phyloP scores from a whole-genome alignment of 2,329 filamentous ascomycete genomes.

The Arthrobotrys pseudoclavata region DNA sequence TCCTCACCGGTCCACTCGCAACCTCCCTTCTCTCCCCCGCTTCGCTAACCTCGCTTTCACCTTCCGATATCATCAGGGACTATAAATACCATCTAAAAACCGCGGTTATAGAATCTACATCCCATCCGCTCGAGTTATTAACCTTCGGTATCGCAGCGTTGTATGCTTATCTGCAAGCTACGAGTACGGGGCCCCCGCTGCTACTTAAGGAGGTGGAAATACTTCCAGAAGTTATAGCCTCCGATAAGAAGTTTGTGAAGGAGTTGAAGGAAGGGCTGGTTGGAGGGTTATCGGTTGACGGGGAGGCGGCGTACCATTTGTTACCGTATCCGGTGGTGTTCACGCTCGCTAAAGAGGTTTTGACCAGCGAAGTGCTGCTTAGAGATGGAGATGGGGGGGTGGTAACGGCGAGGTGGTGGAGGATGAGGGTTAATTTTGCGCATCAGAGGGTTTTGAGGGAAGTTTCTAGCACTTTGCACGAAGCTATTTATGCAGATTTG shows the following conservation, averaged over 20 bases:
- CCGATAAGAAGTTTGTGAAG: slow-evolving; percentile 67
- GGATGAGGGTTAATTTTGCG: slow-evolving; percentile 79
- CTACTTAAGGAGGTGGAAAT: slow-evolving; percentile 70
- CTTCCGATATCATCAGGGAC: not conserved
- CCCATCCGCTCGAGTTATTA: slow-evolving; percentile 33
- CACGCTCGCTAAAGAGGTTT: slow-evolving; percentile 76
- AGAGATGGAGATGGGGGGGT: slow-evolving; percentile 62
- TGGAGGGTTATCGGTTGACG: slow-evolving; percentile 81
- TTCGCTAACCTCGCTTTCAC: not conserved
- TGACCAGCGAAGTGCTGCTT: slow-evolving; percentile 69
- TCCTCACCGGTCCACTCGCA: slow-evolving; percentile 47
- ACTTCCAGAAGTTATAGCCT: slow-evolving; percentile 66
- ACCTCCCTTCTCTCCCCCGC: slow-evolving; percentile 14
- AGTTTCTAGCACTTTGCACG: slow-evolving; percentile 73
- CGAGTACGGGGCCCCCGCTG: slow-evolving; percentile 88
- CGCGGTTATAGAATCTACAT: not conserved
- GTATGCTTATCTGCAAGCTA: slow-evolving; percentile 85
- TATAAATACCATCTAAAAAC: slow-evolving; percentile 31
- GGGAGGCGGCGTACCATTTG: slow-evolving; percentile 85
- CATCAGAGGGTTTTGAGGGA: slow-evolving; percentile 78
- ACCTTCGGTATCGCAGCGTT: slow-evolving; percentile 77
- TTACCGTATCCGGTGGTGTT: slow-evolving; percentile 88
- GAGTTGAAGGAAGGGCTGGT: slow-evolving; percentile 73
- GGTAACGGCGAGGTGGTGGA: slow-evolving; percentile 71
- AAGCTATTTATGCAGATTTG: slow-evolving; percentile 74